Base-by-base conservation (phyloP, 805 yeast species). In the Jamesozyma hellenica region DNA sequence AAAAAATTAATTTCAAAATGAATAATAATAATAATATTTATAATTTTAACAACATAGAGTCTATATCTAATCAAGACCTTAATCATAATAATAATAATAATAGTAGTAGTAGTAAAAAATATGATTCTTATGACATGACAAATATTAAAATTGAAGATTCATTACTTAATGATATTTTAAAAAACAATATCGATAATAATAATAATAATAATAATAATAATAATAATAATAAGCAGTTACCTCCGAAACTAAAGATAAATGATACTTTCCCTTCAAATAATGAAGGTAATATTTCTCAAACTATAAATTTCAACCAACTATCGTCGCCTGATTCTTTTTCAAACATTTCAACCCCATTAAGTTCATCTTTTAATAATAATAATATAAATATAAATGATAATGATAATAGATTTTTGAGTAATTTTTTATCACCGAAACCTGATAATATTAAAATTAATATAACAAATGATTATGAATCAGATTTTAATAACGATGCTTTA, bases 391-490 rank as follows among this genome's bases (percentile, higher is more conserved):
- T n/a, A 11, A 30, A 30, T 12, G 5, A 7, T 7, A 13, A 13
- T n/a, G 12, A 10, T 8, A 6, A 21, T 6, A 21, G n/a, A 19
- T 17, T 17, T 23, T 18, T 28, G 6, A 6, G 18, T 13, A 28
- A 33, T 16, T 33, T 23, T 33, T 16, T 33, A 13, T 33, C 35
- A 10, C 35, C 35, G 23, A 33, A 12, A n/a, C 17, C 18, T 4
- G 35, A 33, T 19, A 11, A 33, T 18, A 14, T 6, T 17, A 23
- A 18, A 12, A 40, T 34, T 11, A 42, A 45, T 28, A 19, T 16
- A 37, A 31, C 17, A 35, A 44, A 31, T 28, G 42, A 41, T 28
- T 36, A 35, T 12, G 52, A 42, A 18, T 16, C 42, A 21, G 39
- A 41, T 18, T 36, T 37, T 41, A 37, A 43, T 15, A 34, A 16